Conservation (phyloP, 2,329 filamentous ascomycete genomes). For the Scytalidium sp. region DNA sequence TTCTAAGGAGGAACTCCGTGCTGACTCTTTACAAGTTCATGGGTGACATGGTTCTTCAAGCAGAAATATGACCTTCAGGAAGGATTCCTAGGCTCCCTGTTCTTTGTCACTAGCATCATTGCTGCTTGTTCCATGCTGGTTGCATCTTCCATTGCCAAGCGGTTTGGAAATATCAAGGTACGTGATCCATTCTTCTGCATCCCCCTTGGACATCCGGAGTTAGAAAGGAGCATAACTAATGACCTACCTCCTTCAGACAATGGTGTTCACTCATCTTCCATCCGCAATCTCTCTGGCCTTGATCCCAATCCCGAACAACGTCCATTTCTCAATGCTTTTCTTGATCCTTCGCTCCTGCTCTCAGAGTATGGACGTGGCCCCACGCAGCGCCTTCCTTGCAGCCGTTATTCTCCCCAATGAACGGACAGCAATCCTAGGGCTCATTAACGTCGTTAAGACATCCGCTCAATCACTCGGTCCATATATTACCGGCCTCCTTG, state of each 20-base stretch:
- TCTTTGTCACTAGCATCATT: slow-evolving; percentile 51
- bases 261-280: slow-evolving; percentile 73
- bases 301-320: slow-evolving; percentile 53
- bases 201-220: neutral
- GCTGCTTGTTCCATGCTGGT: slow-evolving; percentile 49
- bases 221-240: neutral
- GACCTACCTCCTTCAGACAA: slow-evolving; percentile 47
- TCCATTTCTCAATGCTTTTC: slow-evolving; percentile 54
- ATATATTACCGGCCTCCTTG: slow-evolving; percentile 61
- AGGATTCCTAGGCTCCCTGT: slow-evolving; percentile 50
- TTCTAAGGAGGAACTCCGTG: slow-evolving; percentile 40
- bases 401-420: slow-evolving; percentile 62
- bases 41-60: slow-evolving; percentile 57
- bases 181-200: slow-evolving; percentile 9
- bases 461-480: slow-evolving; percentile 60
- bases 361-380: slow-evolving; percentile 68
- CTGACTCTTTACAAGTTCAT: slow-evolving; percentile 43
- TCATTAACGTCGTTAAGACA: slow-evolving; percentile 69
- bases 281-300: slow-evolving; percentile 63
- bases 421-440: slow-evolving; percentile 69
- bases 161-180: slow-evolving; percentile 62
- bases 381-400: slow-evolving; percentile 66
- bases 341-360: slow-evolving; percentile 60
- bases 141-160: slow-evolving; percentile 51
- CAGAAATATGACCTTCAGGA: slow-evolving; percentile 45